phyloP scores from a whole-genome alignment of 108 stramenopile genomes.

The Conticribra weissflogii region DNA sequence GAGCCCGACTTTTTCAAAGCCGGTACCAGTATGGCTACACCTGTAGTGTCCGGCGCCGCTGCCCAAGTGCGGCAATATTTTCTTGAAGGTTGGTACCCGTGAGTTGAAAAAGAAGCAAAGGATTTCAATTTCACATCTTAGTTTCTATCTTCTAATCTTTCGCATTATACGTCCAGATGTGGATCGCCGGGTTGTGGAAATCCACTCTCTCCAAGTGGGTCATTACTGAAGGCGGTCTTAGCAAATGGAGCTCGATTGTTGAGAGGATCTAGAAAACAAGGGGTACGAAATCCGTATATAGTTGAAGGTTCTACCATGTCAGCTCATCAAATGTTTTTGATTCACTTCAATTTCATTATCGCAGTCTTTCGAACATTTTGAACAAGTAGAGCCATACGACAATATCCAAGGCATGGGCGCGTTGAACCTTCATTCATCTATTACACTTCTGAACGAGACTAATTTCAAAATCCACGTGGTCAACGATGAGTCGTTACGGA shows the following conservation, averaged over 20 bases:
- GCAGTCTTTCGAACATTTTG: no score
- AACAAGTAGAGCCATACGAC: no score
- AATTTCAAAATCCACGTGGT: conserved; percentile 25
- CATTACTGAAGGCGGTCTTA: conserved; percentile 70
- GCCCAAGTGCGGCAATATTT: conserved; percentile 78
- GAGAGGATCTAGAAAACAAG: conserved; percentile 5
- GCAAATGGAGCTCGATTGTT: conserved; percentile 54
- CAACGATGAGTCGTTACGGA: conserved; percentile 12
- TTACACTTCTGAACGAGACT: conserved; percentile 18
- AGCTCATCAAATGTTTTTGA: conserved; percentile 1
- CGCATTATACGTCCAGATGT: no score
- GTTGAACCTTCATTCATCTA: conserved; percentile 19
- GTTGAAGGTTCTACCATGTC: neutral
- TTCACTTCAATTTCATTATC: no score
- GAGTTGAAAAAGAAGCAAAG: no score
- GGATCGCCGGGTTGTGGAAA: conserved; percentile 42
- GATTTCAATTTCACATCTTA: no score
- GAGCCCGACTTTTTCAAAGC: conserved; percentile 12
- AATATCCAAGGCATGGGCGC: conserved; percentile 52
- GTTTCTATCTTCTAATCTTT: no score
- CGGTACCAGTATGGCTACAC: conserved; percentile 74
- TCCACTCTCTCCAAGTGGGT: conserved; percentile 49
- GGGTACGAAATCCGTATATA: no score
- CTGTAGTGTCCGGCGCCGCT: conserved; percentile 72
- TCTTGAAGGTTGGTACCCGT: conserved; percentile 23